These are phyloP conservation scores for Aspergillus ustus DNA, from an alignment of 2,329 filamentous ascomycete species.

Conservation along the genomic window DNA sequence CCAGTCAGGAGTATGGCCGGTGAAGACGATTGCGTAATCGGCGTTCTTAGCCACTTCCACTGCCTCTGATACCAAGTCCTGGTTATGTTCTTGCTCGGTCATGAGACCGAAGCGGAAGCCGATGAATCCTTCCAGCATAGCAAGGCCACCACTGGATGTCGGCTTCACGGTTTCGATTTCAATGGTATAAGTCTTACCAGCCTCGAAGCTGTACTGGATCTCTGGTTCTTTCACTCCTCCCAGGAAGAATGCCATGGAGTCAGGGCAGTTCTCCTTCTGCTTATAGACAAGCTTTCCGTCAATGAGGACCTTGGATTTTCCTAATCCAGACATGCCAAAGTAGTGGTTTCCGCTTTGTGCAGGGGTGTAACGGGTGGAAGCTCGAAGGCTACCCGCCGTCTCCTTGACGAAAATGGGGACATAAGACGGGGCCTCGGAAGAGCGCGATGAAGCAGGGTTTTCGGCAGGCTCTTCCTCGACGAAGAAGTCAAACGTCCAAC, in stretches of 20 bases:
- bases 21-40: slow-evolving; percentile 18
- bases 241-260: slow-evolving; percentile 15
- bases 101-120: slow-evolving; percentile 15
- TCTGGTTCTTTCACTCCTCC: slow-evolving; percentile 12
- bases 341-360: slow-evolving; percentile 11
- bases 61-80: slow-evolving; percentile 13
- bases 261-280: slow-evolving; percentile 14
- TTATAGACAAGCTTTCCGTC: slow-evolving; percentile 10
- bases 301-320: neutral
- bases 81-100: slow-evolving; percentile 11
- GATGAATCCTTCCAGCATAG: slow-evolving; percentile 7
- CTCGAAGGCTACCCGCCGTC: neutral
- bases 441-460: slow-evolving; percentile 2
- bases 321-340: slow-evolving; percentile 12
- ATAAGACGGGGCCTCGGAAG: slow-evolving; percentile 5
- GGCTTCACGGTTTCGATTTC: slow-evolving; percentile 3
- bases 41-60: slow-evolving; percentile 8
- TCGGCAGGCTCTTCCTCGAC: neutral
- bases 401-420: slow-evolving; percentile 8
- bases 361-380: slow-evolving; percentile 3
- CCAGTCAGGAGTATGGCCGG: slow-evolving; percentile 18
- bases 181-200: slow-evolving; percentile 6
- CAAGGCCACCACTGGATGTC: neutral
- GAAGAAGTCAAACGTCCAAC: slow-evolving; percentile 16
- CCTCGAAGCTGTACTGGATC: slow-evolving; percentile 9